Evolutionary conservation across 1,284 basidiomycete species (phyloP).

Genomic region (Acaromyces ingoldii): DNA sequence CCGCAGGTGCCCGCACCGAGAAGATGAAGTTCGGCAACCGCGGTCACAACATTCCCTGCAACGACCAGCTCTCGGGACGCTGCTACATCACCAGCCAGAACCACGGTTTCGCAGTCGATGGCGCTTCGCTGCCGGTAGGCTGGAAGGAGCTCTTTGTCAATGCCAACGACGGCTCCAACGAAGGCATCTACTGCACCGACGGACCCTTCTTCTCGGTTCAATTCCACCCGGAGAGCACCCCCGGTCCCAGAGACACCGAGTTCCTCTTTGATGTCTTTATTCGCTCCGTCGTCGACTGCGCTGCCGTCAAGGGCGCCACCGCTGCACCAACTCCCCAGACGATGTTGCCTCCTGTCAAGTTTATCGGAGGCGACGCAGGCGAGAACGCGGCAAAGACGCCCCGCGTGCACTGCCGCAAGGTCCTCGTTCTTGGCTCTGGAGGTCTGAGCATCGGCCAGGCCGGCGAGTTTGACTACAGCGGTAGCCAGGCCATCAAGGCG

Average conservation of each 20-base stretch:
- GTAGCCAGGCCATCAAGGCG: constrained; percentile 94
- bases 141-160: constrained; percentile 96
- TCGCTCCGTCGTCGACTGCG: constrained; percentile 73
- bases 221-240: constrained; percentile 97
- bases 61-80: constrained; percentile 82
- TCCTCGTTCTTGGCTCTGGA: constrained; percentile 94
- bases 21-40: constrained; percentile 99
- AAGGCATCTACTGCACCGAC: constrained; percentile 82
- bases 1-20: constrained; percentile 84
- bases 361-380: constrained; percentile 80
- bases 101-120: constrained; percentile 94
- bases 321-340: constrained; percentile 16
- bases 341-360: constrained; percentile 61
- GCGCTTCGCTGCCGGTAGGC: constrained; percentile 68
- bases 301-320: constrained; percentile 62
- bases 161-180: constrained; percentile 94
- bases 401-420: constrained; percentile 76
- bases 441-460: constrained; percentile 97
- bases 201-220: constrained; percentile 96
- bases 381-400: constrained; percentile 76
- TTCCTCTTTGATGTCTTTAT: constrained; percentile 99
- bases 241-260: constrained; percentile 97
- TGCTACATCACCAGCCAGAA: constrained; percentile 99
- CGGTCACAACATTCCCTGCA: constrained; percentile 98
- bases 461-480: constrained; percentile 99